phyloP scores from a whole-genome alignment of 2,329 filamentous ascomycete genomes.

The Thelonectria rubi region DNA sequence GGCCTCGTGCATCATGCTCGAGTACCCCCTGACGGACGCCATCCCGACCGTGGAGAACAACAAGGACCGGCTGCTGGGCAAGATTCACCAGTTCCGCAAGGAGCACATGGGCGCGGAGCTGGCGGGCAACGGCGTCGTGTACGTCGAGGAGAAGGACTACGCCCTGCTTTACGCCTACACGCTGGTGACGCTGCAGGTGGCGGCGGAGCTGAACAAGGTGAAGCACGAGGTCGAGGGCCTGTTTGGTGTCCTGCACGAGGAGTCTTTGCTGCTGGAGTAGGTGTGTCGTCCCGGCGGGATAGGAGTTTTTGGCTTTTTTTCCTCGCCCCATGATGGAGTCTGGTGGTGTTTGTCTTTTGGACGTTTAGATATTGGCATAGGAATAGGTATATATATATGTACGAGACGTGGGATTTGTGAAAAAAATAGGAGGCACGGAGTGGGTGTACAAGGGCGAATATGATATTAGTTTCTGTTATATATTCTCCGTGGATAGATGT shows the following conservation, averaged over 20 bases:
- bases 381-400: not conserved
- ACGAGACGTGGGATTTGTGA: not conserved
- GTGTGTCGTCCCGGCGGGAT: not conserved
- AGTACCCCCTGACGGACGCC: constrained; percentile 91
- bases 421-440: not conserved
- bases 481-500: too few species aligned
- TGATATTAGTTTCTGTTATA: too few species aligned
- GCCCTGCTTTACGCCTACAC: constrained; percentile 93
- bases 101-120: constrained; percentile 59
- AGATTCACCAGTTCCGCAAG: constrained; percentile 87
- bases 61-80: constrained; percentile 83
- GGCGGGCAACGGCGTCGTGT: constrained; percentile 40
- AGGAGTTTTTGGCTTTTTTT: constrained; percentile 22
- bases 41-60: constrained; percentile 84
- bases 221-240: constrained; percentile 69
- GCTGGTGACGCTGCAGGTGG: constrained; percentile 72
- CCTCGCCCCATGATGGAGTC: not conserved
- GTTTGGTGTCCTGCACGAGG: constrained; percentile 70
- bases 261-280: constrained; percentile 65
- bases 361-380: not conserved
- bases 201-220: constrained; percentile 69
- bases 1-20: constrained; percentile 91
- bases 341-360: not conserved
- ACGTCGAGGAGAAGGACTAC: constrained; percentile 80
- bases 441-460: not conserved